Evolutionary conservation across 2,329 filamentous ascomycete genomes (phyloP).

Genomic region (Sphaerulina vaccinii): DNA sequence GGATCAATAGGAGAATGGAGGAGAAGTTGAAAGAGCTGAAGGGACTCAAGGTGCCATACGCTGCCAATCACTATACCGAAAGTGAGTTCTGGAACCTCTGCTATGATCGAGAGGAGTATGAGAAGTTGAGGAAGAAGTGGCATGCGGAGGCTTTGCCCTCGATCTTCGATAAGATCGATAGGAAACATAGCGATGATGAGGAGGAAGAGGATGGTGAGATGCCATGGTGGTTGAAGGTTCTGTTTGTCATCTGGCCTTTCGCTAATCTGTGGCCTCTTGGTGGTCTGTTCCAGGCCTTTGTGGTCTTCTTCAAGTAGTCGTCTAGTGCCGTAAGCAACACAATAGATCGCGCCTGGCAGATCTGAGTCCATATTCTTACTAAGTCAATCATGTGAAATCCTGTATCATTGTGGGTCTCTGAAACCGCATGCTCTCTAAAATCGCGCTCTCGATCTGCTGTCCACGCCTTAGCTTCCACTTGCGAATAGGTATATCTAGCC

Average conservation of each 20-base stretch:
- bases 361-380: no score
- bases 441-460: no score
- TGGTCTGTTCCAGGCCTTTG: background rate
- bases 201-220: background rate
- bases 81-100: constrained; percentile 63
- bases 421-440: no score
- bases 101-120: constrained; percentile 61
- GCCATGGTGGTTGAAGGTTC: background rate
- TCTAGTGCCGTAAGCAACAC: no score
- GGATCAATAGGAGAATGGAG: constrained; percentile 68
- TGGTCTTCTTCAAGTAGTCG: background rate
- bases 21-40: constrained; percentile 64
- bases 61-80: constrained; percentile 77
- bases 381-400: no score
- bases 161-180: constrained; percentile 40
- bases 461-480: no score
- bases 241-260: background rate
- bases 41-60: constrained; percentile 84
- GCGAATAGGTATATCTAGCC: no score
- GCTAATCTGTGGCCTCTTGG: background rate
- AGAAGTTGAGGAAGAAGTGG: constrained; percentile 61
- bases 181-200: background rate
- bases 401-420: no score
- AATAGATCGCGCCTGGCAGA: no score
- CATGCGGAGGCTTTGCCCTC: constrained; percentile 60